A percentile compares a stretch with the other conserved stretches of the same genome.
These are phyloP conservation scores for Acanthamoeba culbertsoni DNA, from an alignment of 208 protist genomes.

Conservation along the genomic window DNA sequence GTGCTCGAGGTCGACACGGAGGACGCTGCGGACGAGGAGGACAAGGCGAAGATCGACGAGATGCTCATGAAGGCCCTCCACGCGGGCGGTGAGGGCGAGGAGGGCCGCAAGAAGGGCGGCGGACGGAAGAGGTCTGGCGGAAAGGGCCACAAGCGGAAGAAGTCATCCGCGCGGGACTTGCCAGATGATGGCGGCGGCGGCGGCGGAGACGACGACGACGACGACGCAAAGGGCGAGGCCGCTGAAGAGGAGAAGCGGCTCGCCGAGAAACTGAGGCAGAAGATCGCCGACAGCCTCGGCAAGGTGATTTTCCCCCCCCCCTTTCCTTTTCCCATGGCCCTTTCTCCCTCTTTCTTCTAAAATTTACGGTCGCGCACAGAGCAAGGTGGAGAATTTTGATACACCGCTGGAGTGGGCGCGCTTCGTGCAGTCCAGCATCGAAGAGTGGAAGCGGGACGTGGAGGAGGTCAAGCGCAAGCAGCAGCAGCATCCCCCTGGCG, in stretches of 20 bases:
- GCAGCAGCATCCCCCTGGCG: not conserved
- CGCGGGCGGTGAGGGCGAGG: not conserved
- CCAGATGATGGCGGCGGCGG: too few species aligned
- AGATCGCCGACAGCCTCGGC: not conserved
- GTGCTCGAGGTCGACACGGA: not conserved
- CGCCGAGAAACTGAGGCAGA: not conserved
- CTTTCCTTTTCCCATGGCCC: not conserved
- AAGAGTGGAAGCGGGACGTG: not conserved
- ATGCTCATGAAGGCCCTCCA: not conserved
- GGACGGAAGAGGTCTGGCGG: not conserved
- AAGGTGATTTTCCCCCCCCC: not conserved
- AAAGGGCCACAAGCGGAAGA: not conserved
- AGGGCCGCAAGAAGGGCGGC: not conserved
- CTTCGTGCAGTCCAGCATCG: not conserved
- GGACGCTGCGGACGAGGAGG: not conserved
- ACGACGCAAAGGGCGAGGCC: too few species aligned
- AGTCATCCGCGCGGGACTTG: not conserved
- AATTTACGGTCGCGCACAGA: not conserved
- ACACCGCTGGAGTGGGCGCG: not conserved
- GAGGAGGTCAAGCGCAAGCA: constrained; percentile 24
- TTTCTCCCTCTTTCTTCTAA: too few species aligned
- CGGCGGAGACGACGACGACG: not conserved
- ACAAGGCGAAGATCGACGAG: not conserved
- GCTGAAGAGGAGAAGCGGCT: not conserved
- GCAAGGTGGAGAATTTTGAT: not conserved